These are phyloP conservation scores for Fusarium luffae DNA, from an alignment of 2,329 filamentous ascomycete species.

Conservation along the genomic window DNA sequence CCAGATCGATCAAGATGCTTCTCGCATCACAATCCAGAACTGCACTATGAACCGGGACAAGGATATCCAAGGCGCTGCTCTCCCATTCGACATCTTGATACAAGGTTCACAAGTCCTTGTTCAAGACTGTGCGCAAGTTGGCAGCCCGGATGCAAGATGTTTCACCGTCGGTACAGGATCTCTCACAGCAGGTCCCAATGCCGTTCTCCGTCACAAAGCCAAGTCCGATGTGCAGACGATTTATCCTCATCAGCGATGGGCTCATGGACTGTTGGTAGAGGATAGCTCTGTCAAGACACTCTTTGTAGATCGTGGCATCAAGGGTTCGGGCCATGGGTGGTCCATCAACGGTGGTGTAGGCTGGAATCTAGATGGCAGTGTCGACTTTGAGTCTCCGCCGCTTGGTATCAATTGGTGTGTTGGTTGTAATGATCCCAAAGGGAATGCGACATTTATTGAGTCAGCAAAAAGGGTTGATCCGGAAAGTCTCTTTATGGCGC, in stretches of 20 bases:
- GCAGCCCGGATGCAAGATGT: slow-evolving; percentile 5
- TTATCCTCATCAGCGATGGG: slow-evolving; percentile 42
- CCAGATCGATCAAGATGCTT: slow-evolving; percentile 26
- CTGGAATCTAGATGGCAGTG: slow-evolving; percentile 28
- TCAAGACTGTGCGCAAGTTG: slow-evolving; percentile 33
- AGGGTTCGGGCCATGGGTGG: slow-evolving; percentile 40
- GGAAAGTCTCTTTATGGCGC: slow-evolving; percentile 29
- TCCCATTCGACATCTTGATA: slow-evolving; percentile 34
- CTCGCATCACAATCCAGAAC: slow-evolving; percentile 33
- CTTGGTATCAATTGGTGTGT: slow-evolving; percentile 42
- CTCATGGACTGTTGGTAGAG: slow-evolving; percentile 39
- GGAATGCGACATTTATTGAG: slow-evolving; percentile 25
- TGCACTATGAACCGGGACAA: slow-evolving; percentile 24
- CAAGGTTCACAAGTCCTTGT: slow-evolving; percentile 36
- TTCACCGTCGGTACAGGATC: slow-evolving; percentile 36
- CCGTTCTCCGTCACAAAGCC: slow-evolving; percentile 28
- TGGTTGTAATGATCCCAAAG: slow-evolving; percentile 4
- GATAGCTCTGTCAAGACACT: slow-evolving; percentile 1
- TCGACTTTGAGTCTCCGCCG: slow-evolving; percentile 28
- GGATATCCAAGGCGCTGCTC: slow-evolving; percentile 14
- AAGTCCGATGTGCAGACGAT: slow-evolving; percentile 27
- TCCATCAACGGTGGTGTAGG: slow-evolving; percentile 40
- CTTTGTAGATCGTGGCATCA: slow-evolving; percentile 25
- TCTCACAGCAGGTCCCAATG: slow-evolving; percentile 32
- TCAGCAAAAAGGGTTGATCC: slow-evolving; percentile 5